A percentile compares a stretch with the other conserved stretches of the same genome.
Evolutionary conservation across 2,329 filamentous ascomycete species (phyloP).

Genomic region (Bimuria novae-zelandiae): DNA sequence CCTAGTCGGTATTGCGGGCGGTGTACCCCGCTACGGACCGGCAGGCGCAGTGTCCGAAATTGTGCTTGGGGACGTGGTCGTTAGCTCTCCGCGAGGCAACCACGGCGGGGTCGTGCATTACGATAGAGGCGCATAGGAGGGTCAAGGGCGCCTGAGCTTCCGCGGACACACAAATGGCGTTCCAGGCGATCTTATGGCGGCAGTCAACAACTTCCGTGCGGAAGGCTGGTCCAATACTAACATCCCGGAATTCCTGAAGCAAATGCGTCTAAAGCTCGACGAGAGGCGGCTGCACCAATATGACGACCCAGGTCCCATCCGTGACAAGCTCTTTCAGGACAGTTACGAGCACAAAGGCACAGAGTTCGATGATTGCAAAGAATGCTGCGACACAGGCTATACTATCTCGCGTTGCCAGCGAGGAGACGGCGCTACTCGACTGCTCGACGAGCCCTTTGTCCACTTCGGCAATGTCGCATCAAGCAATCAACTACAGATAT

Average conservation of each 20-base stretch:
- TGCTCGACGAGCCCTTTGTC: conserved; percentile 16
- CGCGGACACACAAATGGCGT: conserved; percentile 10
- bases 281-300: conserved; percentile 1
- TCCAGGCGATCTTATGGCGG: conserved; percentile 9
- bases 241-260: conserved; percentile 4
- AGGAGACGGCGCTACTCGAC: conserved; percentile 13
- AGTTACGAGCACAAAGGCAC: conserved; percentile 3
- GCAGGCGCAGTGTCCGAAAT: conserved; percentile 18
- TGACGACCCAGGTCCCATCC: conserved; percentile 1
- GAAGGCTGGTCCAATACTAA: conserved; percentile 2
- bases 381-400: conserved; percentile 12
- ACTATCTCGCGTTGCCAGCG: conserved; percentile 9
- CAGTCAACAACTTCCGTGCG: conserved; percentile 7
- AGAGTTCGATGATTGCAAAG: conserved; percentile 10
- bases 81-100: conserved; percentile 22
- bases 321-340: conserved; percentile 7
- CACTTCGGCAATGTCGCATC: conserved; percentile 28
- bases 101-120: conserved; percentile 26
- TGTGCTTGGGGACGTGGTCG: conserved; percentile 27
- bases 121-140: conserved; percentile 14
- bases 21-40: conserved; percentile 21
- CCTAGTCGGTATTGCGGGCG: conserved; percentile 26
- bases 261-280: conserved; percentile 11
- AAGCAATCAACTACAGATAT: conserved; percentile 24
- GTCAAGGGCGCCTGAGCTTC: conserved; percentile 9